Conservation (phyloP, 1,139 yeast genomes). For the Yamadazyma friedrichii region DNA sequence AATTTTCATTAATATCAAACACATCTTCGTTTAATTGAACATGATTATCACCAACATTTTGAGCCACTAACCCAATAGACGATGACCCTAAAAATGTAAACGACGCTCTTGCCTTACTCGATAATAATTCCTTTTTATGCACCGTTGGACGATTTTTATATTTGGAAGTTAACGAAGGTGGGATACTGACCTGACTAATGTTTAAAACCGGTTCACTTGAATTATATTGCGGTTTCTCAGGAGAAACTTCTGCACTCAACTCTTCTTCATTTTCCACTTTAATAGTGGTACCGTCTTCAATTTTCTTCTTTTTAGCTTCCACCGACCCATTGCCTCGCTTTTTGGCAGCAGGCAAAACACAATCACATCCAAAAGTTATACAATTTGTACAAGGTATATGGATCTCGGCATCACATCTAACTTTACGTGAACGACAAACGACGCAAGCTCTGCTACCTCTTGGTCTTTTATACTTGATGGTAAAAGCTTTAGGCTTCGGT, state of each 20-base stretch:
- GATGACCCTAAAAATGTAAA: conserved; percentile 43
- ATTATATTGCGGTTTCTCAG: conserved; percentile 11
- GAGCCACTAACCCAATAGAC: conserved; percentile 42
- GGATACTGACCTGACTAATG: conserved; percentile 43
- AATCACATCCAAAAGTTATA: conserved; percentile 73
- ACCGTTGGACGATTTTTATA: conserved; percentile 42
- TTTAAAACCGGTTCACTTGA: conserved; percentile 40
- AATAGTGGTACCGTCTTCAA: conserved; percentile 8
- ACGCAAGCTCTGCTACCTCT: conserved; percentile 55
- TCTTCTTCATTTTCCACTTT: conserved; percentile 7
- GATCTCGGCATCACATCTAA: conserved; percentile 65
- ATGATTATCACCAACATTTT: conserved; percentile 46
- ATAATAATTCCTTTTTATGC: conserved; percentile 34
- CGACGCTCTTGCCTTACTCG: conserved; percentile 29
- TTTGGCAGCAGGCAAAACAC: conserved; percentile 61
- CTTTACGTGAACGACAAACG: conserved; percentile 69
- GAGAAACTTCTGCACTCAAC: conserved; percentile 10
- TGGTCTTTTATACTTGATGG: conserved; percentile 50
- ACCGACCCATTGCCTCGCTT: conserved; percentile 36
- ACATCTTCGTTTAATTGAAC: conserved; percentile 42
- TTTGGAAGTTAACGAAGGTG: conserved; percentile 44
- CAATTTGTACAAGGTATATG: conserved; percentile 80
- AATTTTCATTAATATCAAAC: conserved; percentile 35
- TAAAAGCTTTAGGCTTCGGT: conserved; percentile 47
- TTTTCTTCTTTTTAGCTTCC: conserved; percentile 22